Conservation (phyloP, 1,139 yeast genomes). For the Geotrichum carabidarum region DNA sequence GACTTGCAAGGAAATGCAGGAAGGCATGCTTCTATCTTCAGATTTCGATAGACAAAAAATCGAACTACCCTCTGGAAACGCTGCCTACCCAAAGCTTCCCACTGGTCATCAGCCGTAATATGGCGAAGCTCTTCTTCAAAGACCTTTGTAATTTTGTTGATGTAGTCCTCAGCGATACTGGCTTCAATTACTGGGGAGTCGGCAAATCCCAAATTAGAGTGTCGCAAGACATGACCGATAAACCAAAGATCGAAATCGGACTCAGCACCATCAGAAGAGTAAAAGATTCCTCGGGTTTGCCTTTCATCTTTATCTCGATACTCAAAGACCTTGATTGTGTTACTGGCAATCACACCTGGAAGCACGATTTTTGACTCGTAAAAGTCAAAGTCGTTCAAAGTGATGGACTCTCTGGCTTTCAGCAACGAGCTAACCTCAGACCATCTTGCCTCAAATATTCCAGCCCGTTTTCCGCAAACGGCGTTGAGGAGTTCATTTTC, state of each 20-base stretch:
- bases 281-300: constrained; percentile 15
- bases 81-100: constrained; percentile 12
- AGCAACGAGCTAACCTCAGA: background rate
- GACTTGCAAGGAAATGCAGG: constrained; percentile 22
- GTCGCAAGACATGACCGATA: constrained; percentile 9
- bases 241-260: constrained; percentile 17
- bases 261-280: background rate
- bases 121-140: constrained; percentile 17
- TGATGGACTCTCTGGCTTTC: background rate
- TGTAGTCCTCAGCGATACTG: background rate
- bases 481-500: background rate
- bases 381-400: constrained; percentile 1
- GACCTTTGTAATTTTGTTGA: constrained; percentile 7
- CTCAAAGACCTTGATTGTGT: constrained; percentile 4
- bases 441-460: background rate
- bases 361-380: background rate
- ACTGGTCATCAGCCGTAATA: constrained; percentile 14
- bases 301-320: constrained; percentile 1
- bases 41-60: constrained; percentile 13
- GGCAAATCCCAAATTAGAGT: background rate
- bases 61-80: constrained; percentile 11
- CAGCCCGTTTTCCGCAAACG: background rate
- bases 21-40: constrained; percentile 17
- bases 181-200: background rate
- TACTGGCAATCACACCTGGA: background rate